Evolutionary conservation across 2,329 filamentous ascomycete genomes (phyloP).

Genomic region (Metarhizium robertsii): DNA sequence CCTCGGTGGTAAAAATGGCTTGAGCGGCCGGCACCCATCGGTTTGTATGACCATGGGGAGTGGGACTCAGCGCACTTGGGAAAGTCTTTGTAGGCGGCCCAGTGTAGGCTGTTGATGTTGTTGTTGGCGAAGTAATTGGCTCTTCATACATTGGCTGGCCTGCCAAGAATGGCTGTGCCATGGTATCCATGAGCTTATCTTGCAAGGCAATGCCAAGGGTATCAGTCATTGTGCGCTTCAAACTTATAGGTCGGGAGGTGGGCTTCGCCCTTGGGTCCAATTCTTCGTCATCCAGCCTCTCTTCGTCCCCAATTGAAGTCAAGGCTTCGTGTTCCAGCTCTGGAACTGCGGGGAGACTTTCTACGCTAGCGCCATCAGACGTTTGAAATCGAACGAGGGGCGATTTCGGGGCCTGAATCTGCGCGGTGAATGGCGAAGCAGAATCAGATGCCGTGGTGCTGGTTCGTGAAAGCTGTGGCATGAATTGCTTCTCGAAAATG

Average conservation of each 20-base stretch:
- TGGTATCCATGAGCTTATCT: slow-evolving; percentile 73
- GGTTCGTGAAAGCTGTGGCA: slow-evolving; percentile 41
- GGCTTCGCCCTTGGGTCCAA: slow-evolving; percentile 38
- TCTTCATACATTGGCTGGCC: slow-evolving; percentile 26
- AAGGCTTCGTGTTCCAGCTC: slow-evolving; percentile 29
- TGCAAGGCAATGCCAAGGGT: slow-evolving; percentile 65
- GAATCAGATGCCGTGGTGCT: slow-evolving; percentile 31
- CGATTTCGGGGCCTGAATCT: slow-evolving; percentile 11
- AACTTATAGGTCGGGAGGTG: slow-evolving; percentile 49
- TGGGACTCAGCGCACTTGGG: slow-evolving; percentile 41
- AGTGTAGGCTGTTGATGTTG: slow-evolving; percentile 20
- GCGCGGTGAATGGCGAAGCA: slow-evolving; percentile 21
- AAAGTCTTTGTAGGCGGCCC: slow-evolving; percentile 31
- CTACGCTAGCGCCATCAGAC: slow-evolving; percentile 6
- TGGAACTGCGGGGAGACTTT: slow-evolving; percentile 8
- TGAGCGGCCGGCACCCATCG: slow-evolving; percentile 87
- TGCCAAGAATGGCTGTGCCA: slow-evolving; percentile 70
- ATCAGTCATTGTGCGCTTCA: slow-evolving; percentile 87
- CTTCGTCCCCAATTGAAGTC: slow-evolving; percentile 43
- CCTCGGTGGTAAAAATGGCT: slow-evolving; percentile 95
- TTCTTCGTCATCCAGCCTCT: slow-evolving; percentile 46
- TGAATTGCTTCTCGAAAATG: slow-evolving; percentile 76
- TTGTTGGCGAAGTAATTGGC: slow-evolving; percentile 32
- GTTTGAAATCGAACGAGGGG: slow-evolving; percentile 8
- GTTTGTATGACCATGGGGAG: slow-evolving; percentile 79